A percentile compares a stretch with the other conserved stretches of the same genome.
phyloP scores from a whole-genome alignment of 257 asterid species.

The Forsythia viridissima region DNA sequence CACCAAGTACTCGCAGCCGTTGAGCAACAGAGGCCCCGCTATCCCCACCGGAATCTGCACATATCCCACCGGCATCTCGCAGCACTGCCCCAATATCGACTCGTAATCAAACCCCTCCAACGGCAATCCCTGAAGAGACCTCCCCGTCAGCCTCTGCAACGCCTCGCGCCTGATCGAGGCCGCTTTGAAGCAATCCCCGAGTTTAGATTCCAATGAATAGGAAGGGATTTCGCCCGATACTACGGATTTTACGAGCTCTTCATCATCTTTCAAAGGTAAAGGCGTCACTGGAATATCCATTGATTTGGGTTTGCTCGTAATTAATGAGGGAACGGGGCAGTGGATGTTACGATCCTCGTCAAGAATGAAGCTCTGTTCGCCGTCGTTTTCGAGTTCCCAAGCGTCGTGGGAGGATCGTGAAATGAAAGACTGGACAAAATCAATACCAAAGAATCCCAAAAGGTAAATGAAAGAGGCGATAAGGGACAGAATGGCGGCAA shows the following conservation, averaged over 20 bases:
- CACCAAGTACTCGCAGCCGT: slow-evolving; percentile 69
- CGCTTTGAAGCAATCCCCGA: slow-evolving; percentile 74
- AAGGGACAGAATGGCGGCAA: slow-evolving; percentile 42
- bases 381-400: background rate
- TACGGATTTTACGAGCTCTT: slow-evolving; percentile 56
- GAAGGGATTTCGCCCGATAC: slow-evolving; percentile 75
- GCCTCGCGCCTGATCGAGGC: slow-evolving; percentile 76
- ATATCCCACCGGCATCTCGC: slow-evolving; percentile 94
- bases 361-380: background rate
- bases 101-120: slow-evolving; percentile 81
- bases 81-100: slow-evolving; percentile 86
- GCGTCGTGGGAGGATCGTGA: slow-evolving; percentile 22
- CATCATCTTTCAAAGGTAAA: slow-evolving; percentile 50
- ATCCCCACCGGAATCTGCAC: slow-evolving; percentile 94
- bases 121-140: slow-evolving; percentile 68
- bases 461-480: slow-evolving; percentile 49
- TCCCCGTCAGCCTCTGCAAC: slow-evolving; percentile 71
- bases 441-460: slow-evolving; percentile 48
- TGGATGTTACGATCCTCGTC: background rate
- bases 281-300: slow-evolving; percentile 21
- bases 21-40: slow-evolving; percentile 81
- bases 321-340: slow-evolving; percentile 4
- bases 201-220: slow-evolving; percentile 69
- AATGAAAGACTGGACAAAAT: slow-evolving; percentile 42
- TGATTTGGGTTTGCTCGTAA: slow-evolving; percentile 8